A percentile compares a stretch with the other conserved stretches of the same genome.
Conservation (phyloP, 2,329 filamentous ascomycete species). For the Myriosclerotinia curreyana region DNA sequence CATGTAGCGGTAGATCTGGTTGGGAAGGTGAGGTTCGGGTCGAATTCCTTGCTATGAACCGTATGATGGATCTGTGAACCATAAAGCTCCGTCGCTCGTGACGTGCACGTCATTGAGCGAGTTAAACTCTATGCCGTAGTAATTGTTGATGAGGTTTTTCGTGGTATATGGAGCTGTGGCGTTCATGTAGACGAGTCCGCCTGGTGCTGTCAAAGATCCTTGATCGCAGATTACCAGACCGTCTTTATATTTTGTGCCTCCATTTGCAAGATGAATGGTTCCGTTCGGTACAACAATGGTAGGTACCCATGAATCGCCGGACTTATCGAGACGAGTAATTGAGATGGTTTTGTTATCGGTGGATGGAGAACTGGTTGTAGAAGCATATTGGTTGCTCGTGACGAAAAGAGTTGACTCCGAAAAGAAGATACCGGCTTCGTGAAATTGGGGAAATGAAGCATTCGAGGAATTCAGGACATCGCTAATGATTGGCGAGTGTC, state of each 20-base stretch:
- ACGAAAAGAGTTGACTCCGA: constrained; percentile 47
- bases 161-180: constrained; percentile 25
- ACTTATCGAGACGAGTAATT: constrained; percentile 37
- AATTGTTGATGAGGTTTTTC: constrained; percentile 55
- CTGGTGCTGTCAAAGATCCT: constrained; percentile 25
- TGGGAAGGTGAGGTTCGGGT: constrained; percentile 49
- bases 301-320: constrained; percentile 45
- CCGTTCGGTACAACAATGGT: constrained; percentile 19
- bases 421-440: constrained; percentile 54
- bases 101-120: constrained; percentile 57
- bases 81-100: constrained; percentile 52
- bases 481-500: constrained; percentile 30
- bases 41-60: constrained; percentile 58
- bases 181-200: constrained; percentile 26
- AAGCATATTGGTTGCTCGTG: constrained; percentile 40
- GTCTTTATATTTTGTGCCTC: constrained; percentile 26
- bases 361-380: constrained; percentile 39
- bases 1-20: constrained; percentile 57
- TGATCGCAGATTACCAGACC: constrained; percentile 28
- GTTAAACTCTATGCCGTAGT: constrained; percentile 55
- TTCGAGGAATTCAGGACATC: constrained; percentile 46
- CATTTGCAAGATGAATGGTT: constrained; percentile 26
- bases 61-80: constrained; percentile 61
- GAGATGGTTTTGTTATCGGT: constrained; percentile 24
- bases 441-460: constrained; percentile 50